A percentile compares a stretch with the other conserved stretches of the same genome.
These are phyloP conservation scores for Zygnema circumcarinatum DNA, from an alignment of 139 green algal genomes.

Conservation along the genomic window DNA sequence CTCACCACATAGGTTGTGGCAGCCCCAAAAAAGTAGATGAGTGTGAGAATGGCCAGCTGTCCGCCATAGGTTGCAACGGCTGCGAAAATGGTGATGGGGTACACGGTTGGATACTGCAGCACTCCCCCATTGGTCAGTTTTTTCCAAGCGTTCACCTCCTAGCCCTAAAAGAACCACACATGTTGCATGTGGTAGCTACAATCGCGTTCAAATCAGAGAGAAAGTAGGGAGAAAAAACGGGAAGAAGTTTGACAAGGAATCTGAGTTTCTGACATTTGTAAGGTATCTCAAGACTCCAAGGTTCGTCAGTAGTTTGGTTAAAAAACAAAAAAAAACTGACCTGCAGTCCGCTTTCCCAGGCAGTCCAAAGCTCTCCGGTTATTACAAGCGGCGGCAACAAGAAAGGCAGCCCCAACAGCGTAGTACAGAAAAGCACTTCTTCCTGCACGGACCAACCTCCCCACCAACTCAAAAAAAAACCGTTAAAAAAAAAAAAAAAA, in stretches of 20 bases:
- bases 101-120: conserved; percentile 38
- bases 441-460: not conserved
- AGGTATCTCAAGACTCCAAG: too few relatives aligned
- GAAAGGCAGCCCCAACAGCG: conserved; percentile 26
- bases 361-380: conserved; percentile 44
- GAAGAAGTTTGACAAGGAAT: too few relatives aligned
- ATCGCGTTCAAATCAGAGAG: too few relatives aligned
- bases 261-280: too few relatives aligned
- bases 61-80: conserved; percentile 27
- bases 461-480: conserved; percentile 6
- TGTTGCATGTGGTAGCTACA: too few relatives aligned
- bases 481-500: not conserved
- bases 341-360: too few relatives aligned
- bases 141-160: too few relatives aligned
- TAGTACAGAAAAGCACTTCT: conserved; percentile 47
- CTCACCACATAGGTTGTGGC: conserved; percentile 42
- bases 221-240: too few relatives aligned
- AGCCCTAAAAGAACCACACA: too few relatives aligned
- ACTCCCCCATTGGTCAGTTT: too few relatives aligned
- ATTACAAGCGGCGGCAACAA: conserved; percentile 31
- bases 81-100: conserved; percentile 25
- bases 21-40: conserved; percentile 43
- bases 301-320: too few relatives aligned
- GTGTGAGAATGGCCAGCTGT: conserved; percentile 36
- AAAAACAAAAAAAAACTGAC: too few relatives aligned